Evolutionary conservation across 2,329 filamentous ascomycete species (phyloP).

Genomic region (Myriosclerotinia duriaeana): DNA sequence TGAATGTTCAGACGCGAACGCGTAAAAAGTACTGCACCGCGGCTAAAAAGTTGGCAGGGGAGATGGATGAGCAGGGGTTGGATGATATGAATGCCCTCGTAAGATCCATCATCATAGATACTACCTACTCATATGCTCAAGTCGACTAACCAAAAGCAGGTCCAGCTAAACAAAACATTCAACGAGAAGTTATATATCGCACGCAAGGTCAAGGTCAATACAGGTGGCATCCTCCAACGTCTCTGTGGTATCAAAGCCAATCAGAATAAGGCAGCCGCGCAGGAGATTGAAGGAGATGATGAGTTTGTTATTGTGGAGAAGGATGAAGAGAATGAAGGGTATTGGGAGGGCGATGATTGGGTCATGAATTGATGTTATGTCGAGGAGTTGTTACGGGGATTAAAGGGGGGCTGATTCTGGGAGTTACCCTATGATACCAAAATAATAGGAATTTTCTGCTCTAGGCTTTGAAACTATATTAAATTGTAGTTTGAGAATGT

Average conservation of each 20-base stretch:
- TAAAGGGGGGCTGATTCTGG: too few relatives aligned
- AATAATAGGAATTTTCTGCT: too few relatives aligned
- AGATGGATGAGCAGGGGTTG: neutral
- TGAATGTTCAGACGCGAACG: neutral
- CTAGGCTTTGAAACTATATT: too few relatives aligned
- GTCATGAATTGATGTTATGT: neutral
- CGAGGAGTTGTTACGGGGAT: neutral
- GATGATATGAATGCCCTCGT: neutral
- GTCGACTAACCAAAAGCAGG: neutral
- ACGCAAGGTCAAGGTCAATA: neutral
- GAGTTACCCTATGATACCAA: too few relatives aligned
- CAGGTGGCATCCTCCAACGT: neutral
- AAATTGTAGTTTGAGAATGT: too few relatives aligned
- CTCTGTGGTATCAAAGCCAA: neutral
- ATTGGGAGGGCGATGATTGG: neutral
- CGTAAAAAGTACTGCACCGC: neutral
- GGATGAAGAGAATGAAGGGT: neutral
- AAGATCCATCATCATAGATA: neutral
- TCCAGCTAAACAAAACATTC: neutral
- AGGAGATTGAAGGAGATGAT: neutral
- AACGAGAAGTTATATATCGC: neutral
- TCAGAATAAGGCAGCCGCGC: neutral
- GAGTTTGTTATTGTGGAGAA: conserved; percentile 8
- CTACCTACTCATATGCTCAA: neutral
- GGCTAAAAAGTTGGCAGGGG: neutral